phyloP scores from a whole-genome alignment of 768 basidiomycete species.

The Hygrocybe punicea region DNA sequence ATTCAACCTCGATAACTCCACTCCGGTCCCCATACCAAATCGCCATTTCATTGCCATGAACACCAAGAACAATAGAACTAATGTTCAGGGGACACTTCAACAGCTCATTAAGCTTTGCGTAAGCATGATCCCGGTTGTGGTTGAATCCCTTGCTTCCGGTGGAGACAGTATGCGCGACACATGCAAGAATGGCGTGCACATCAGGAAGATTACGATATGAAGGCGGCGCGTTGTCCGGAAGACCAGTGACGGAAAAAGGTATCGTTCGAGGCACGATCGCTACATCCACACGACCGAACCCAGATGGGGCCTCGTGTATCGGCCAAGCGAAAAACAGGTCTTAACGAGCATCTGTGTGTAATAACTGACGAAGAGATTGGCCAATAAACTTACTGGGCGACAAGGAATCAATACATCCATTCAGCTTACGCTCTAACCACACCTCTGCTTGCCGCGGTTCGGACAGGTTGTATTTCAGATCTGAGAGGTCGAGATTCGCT shows the following conservation, averaged over 20 bases:
- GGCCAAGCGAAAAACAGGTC: conserved; percentile 2
- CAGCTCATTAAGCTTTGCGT: conserved; percentile 1
- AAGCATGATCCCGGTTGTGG: conserved; percentile 2
- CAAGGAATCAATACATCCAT: not conserved
- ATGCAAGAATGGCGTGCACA: not conserved
- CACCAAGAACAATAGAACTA: not conserved
- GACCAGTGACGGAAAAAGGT: not conserved
- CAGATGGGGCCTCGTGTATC: not conserved
- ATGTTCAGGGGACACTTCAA: conserved; percentile 3
- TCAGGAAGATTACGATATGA: not conserved
- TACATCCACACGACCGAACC: conserved; percentile 1
- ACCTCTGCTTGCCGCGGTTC: not conserved
- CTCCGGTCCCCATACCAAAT: conserved; percentile 5
- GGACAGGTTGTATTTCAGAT: not conserved
- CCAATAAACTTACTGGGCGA: not conserved
- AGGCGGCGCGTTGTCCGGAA: not conserved
- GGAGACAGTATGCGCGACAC: conserved; percentile 3
- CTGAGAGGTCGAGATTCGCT: not conserved
- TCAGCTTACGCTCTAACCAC: not conserved
- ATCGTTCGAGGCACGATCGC: not conserved
- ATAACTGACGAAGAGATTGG: not conserved
- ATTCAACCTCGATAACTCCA: conserved; percentile 1
- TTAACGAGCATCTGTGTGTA: conserved; percentile 1
- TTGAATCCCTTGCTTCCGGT: not conserved
- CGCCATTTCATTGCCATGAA: not conserved